A percentile compares a stretch with the other conserved stretches of the same genome.
phyloP scores from a whole-genome alignment of 352 stramenopile species.

The Pythium dissimile region DNA sequence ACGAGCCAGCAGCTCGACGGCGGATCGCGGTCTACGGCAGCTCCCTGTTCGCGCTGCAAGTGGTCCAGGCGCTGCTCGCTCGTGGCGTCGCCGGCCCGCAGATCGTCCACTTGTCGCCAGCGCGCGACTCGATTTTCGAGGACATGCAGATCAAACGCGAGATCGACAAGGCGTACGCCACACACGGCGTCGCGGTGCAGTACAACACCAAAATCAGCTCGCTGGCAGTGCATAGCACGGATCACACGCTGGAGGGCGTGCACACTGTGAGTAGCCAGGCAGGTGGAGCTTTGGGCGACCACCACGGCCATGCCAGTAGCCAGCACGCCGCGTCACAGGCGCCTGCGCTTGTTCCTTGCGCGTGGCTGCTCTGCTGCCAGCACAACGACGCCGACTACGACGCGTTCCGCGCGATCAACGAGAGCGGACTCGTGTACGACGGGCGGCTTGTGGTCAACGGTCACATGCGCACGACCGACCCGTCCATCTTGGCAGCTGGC shows the following conservation, averaged over 20 bases:
- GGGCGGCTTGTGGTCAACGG: slow-evolving; percentile 88
- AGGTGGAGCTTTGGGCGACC: background rate
- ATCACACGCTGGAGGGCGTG: slow-evolving; percentile 40
- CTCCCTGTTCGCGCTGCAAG: slow-evolving; percentile 61
- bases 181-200: slow-evolving; percentile 31
- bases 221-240: slow-evolving; percentile 29
- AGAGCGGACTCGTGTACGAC: slow-evolving; percentile 91
- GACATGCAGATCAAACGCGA: slow-evolving; percentile 53
- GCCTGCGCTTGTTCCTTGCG: slow-evolving; percentile 32
- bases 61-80: slow-evolving; percentile 51
- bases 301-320: slow-evolving; percentile 1
- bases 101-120: slow-evolving; percentile 57
- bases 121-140: slow-evolving; percentile 48
- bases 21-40: slow-evolving; percentile 63
- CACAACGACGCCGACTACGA: slow-evolving; percentile 84
- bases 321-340: background rate
- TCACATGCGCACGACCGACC: slow-evolving; percentile 82
- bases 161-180: slow-evolving; percentile 51
- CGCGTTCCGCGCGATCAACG: slow-evolving; percentile 89
- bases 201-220: slow-evolving; percentile 47
- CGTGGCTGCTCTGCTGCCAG: slow-evolving; percentile 81
- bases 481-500: slow-evolving; percentile 64
- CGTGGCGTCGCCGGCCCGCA: slow-evolving; percentile 36
- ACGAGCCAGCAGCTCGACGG: slow-evolving; percentile 7
- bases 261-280: slow-evolving; percentile 23